Evolutionary conservation across 2,329 filamentous ascomycete species (phyloP), one percentile per base, ranked within the genome.

Genomic region (Penicillium sp.): DNA sequence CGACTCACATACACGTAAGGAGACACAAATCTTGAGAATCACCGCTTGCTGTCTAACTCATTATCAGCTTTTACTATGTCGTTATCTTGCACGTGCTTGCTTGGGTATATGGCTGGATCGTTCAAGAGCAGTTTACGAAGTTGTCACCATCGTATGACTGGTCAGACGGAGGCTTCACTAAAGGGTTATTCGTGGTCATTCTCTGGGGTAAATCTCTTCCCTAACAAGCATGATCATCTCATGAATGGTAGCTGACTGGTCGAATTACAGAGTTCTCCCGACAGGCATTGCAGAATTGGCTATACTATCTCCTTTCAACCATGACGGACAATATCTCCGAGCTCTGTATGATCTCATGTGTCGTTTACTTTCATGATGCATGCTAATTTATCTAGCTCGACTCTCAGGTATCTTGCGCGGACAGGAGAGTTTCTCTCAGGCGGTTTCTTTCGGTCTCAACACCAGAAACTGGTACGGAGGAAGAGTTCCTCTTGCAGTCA

Each of bases 321-420:
- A 82, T 77, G 69, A 82, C 79, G 0, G 77, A 82, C 47, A 81
- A 82, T 45, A 81, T 82, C 52, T 79, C 79, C 0, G 79, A 84
- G 56, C 57, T 70, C 2, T 63, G 63, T 63, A 58, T 41, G 62
- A 55, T 13, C 4, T 2, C 6, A 4, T 12, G 3, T 7, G 4
- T 33, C 6, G 10, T 18, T 9, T 18, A 15, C 13, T 1, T 8
- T 1, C 3, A n/a, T n/a, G 12, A 16, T 33, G 7, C 16, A 38
- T 24, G 23, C 56, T 65, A 21, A 63, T 23, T 13, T 2, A 2
- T 28, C 28, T 13, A 66, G 63, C 65, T 42, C 70, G 76, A 1
- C 71, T 75, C 15, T 71, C 74, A 6, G 76, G 75, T 42, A 72
- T 76, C 16, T 57, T 78, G 4, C 64, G 75, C 8, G 75, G 76